Evolutionary conservation across 1,284 basidiomycete genomes (phyloP), one percentile per base, ranked within the genome.

Genomic region (Sporisorium reilianum): DNA sequence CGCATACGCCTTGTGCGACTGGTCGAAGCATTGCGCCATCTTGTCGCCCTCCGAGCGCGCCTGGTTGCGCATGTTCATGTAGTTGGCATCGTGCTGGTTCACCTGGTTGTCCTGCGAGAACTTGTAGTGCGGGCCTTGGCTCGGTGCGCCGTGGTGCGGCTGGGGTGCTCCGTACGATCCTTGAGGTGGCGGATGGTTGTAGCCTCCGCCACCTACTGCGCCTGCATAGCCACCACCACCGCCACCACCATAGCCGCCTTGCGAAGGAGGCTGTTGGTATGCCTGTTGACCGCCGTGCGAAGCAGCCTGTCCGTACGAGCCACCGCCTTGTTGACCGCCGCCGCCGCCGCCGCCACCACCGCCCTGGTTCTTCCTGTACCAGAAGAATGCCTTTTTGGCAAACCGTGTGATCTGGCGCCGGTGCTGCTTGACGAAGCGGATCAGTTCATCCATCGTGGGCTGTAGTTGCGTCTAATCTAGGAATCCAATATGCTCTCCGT

Each of bases 1-100:
- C 18, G 86, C 80, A 80, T 93, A 93, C 1, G 91, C 92, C 54
- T 72, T 59, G 60, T 84, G 79, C n/a, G 80, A 78, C 25, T 71
- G 64, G 25, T 80, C 78, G 54, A 83, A 84, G 62, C 79, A 79
- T 40, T 71, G 53, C 3, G 80, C 80, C 83, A 84, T 84, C 41
- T 66, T 54, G 63, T 83, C 78, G 22, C 83, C 83, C 58, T 84
- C 83, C 3, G 64, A 70, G 2, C 75, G 80, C 1, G 83, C 83
- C 28, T 74, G 66, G 66, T 74, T 74, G 36, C 83, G 80, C 26
- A 83, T 59, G 9, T 77, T 60, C 70, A 75, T 72, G 69, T 84
- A 84, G 48, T 78, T 68, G 28, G 75, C 72, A 64, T 84, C 82
- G 59, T 81, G 76, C 23, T 76, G 72, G 66, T 84, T 84, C 20